These are phyloP conservation scores for Ascoidea tarda DNA, from an alignment of 805 yeast genomes.

Conservation along the genomic window DNA sequence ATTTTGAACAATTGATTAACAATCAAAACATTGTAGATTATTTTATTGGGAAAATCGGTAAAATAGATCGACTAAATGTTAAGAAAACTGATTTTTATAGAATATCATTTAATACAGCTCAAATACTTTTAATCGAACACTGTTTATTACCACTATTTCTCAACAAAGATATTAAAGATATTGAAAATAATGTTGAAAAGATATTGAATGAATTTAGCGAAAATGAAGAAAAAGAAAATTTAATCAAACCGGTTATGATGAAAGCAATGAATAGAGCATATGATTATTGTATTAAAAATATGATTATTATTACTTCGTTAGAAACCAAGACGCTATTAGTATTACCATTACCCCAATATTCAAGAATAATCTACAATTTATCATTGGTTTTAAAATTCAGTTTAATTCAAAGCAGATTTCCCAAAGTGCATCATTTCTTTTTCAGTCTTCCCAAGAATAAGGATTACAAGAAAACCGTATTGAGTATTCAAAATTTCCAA, in stretches of 20 bases:
- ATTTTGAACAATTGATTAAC: no score
- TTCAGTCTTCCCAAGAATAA: no score
- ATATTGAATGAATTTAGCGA: no score
- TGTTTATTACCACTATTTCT: neutral
- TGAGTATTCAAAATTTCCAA: neutral
- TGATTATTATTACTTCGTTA: no score
- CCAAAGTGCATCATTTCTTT: no score
- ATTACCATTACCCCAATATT: neutral
- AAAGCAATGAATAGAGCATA: neutral
- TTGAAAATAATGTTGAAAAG: no score
- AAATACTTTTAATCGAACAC: neutral
- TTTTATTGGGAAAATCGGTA: no score
- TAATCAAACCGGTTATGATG: neutral
- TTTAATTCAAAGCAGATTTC: no score
- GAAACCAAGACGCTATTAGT: neutral
- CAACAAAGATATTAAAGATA: no score
- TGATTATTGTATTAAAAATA: neutral
- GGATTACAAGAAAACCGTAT: neutral
- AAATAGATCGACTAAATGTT: no score
- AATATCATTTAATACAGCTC: neutral
- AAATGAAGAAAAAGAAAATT: neutral
- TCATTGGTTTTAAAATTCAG: no score
- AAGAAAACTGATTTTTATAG: neutral
- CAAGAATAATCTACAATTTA: neutral
- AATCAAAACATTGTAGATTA: no score